Evolutionary conservation across 2,329 filamentous ascomycete genomes (phyloP).

Genomic region (Aschersonia sp.): DNA sequence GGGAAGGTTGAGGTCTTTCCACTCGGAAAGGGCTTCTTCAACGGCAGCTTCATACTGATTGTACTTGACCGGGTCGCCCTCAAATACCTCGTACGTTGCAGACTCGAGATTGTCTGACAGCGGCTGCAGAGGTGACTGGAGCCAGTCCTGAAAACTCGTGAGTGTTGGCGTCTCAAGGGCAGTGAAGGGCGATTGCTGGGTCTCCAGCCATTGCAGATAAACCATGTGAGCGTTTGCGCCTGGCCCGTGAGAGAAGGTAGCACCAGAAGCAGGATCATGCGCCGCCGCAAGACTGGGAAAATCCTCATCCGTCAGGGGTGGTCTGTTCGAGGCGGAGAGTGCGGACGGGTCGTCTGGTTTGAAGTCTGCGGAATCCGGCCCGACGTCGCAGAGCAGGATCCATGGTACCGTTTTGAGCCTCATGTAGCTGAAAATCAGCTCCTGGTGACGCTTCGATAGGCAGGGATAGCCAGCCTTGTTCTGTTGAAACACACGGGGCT

Average conservation of each 20-base stretch:
- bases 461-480: constrained; percentile 49
- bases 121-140: constrained; percentile 88
- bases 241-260: not conserved
- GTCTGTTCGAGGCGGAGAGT: constrained; percentile 12
- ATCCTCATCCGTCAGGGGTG: constrained; percentile 28
- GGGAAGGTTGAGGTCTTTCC: constrained; percentile 57
- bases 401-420: constrained; percentile 47
- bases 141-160: constrained; percentile 69
- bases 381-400: constrained; percentile 48
- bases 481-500: constrained; percentile 36
- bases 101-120: constrained; percentile 93
- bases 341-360: constrained; percentile 10
- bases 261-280: constrained; percentile 15
- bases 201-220: constrained; percentile 75
- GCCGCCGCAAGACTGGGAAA: constrained; percentile 63
- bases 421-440: constrained; percentile 47
- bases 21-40: constrained; percentile 65
- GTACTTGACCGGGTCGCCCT: constrained; percentile 97
- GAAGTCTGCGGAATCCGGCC: constrained; percentile 26
- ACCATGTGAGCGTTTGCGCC: constrained; percentile 41
- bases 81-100: constrained; percentile 95
- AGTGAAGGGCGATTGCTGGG: constrained; percentile 54
- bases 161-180: constrained; percentile 36
- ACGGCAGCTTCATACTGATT: constrained; percentile 86
- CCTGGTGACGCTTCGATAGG: constrained; percentile 46